Base-by-base conservation (phyloP, 805 yeast species). In the Schwanniomyces vanrijiae region DNA sequence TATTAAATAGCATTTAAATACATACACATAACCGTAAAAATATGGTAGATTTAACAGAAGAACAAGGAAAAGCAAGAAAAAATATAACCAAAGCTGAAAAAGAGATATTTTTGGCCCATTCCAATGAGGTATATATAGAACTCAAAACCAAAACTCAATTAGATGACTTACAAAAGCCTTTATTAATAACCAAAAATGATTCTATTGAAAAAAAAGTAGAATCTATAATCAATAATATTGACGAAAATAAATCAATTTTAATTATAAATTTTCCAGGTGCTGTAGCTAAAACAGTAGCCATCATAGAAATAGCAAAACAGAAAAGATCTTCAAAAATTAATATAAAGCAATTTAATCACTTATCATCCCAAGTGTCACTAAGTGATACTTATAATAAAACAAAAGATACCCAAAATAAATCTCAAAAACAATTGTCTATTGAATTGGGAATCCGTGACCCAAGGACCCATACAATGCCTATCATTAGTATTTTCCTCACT, bases 111-210 rank as follows among this genome's bases (percentile, higher is more conserved):
- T 14, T 31, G 5, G 3, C 3, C 3, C 9, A 16, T 31, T 19
- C n/a, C 5, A 31, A 31, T 18, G 19, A 7, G 10, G 2, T 31
- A 14, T 31, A 31, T 11, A 6, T 14, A 8, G 14, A 14, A 19
- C 39, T 37, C 20, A 21, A 11, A 6, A 19, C 16, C 8, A 37
- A 37, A n/a, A 6, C 20, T 20, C 25, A 11, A 3, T 20, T 28
- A 20, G 46, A 29, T 21, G 42, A 14, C 19, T 33, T 19, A 20
- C 28, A 39, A 25, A 22, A 25, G 5, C 38, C 38, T 10, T n/a
- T 44, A 46, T 21, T 49, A 10, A 41, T 56, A 5, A 46, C 51
- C 2, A 58, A 56, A 37, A 56, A 56, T 43, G 62, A 58, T 40
- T 52, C 58, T 4, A 58, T 58, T 14, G 58, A 58, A 20, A 33